A percentile compares a stretch with the other conserved stretches of the same genome.
Evolutionary conservation across 768 basidiomycete genomes (phyloP).

Genomic region (Lactarius hengduanensis): DNA sequence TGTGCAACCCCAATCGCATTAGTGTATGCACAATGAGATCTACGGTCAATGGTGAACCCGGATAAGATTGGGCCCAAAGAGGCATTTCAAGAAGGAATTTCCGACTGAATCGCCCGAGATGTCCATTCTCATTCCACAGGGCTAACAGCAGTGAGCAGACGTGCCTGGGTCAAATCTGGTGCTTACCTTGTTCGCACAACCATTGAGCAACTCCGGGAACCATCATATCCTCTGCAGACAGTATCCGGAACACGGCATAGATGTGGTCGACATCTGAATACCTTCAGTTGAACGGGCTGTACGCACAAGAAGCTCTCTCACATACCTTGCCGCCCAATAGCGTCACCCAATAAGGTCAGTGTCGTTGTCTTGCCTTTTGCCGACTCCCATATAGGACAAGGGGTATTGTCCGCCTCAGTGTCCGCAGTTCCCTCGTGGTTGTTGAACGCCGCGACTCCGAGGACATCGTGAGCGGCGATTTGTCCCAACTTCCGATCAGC

Average conservation of each 20-base stretch:
- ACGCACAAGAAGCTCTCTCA: conserved; percentile 5
- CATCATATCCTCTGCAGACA: conserved; percentile 39
- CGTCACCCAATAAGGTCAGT: conserved; percentile 16
- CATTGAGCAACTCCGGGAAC: conserved; percentile 38
- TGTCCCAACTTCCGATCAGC: conserved; percentile 27
- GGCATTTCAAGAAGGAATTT: conserved; percentile 24
- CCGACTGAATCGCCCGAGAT: conserved; percentile 11
- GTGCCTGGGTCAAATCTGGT: not conserved
- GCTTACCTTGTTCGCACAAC: conserved; percentile 45
- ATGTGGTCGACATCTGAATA: conserved; percentile 43
- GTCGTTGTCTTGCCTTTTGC: conserved; percentile 10
- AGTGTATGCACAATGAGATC: conserved; percentile 17
- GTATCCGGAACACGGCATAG: conserved; percentile 41
- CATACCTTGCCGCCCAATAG: conserved; percentile 12
- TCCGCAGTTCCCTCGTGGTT: conserved; percentile 4
- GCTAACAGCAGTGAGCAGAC: conserved; percentile 20
- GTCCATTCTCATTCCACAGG: conserved; percentile 15
- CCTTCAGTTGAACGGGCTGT: not conserved
- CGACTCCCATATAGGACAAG: not conserved
- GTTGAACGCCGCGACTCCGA: conserved; percentile 13
- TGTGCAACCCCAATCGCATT: conserved; percentile 20
- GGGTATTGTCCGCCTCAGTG: not conserved
- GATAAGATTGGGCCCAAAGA: conserved; percentile 20
- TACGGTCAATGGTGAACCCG: conserved; percentile 18
- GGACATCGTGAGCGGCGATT: not conserved